phyloP scores from a whole-genome alignment of 306 rosid genomes.

The Inga leiocalycina region DNA sequence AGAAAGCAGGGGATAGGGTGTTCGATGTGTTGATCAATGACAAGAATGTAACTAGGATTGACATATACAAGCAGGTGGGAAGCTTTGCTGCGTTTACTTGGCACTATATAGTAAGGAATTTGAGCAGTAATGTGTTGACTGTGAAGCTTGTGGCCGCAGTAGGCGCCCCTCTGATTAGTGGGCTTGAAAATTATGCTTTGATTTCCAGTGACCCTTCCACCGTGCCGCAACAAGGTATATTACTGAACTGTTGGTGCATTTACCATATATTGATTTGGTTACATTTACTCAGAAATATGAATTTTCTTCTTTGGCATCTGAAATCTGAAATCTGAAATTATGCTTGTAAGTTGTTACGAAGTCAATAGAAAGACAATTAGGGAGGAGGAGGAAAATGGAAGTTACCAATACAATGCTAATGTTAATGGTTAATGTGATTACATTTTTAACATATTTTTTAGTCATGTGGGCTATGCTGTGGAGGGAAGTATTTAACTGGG shows the following conservation, averaged over 20 bases:
- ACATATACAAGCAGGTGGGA: slow-evolving; percentile 73
- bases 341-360: slow-evolving; percentile 6
- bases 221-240: slow-evolving; percentile 75
- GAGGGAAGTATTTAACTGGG: slow-evolving; percentile 13
- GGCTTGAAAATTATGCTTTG: slow-evolving; percentile 89
- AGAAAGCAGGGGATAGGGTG: slow-evolving; percentile 68
- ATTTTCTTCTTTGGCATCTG: slow-evolving; percentile 25
- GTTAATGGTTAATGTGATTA: slow-evolving; percentile 5
- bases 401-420: slow-evolving; percentile 24
- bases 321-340: not conserved
- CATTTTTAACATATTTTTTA: not conserved
- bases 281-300: not conserved
- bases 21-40: slow-evolving; percentile 71
- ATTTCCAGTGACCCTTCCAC: slow-evolving; percentile 86
- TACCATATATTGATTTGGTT: not conserved
- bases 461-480: not conserved
- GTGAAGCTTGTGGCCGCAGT: slow-evolving; percentile 68
- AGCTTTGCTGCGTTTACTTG: slow-evolving; percentile 72
- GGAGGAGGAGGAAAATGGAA: not conserved
- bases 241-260: not conserved
- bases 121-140: slow-evolving; percentile 60
- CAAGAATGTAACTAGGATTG: slow-evolving; percentile 62
- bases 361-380: slow-evolving; percentile 17
- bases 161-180: slow-evolving; percentile 72
- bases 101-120: slow-evolving; percentile 70